Evolutionary conservation across 208 protist species (phyloP).

Genomic region (Balamuthia mandrillaris): DNA sequence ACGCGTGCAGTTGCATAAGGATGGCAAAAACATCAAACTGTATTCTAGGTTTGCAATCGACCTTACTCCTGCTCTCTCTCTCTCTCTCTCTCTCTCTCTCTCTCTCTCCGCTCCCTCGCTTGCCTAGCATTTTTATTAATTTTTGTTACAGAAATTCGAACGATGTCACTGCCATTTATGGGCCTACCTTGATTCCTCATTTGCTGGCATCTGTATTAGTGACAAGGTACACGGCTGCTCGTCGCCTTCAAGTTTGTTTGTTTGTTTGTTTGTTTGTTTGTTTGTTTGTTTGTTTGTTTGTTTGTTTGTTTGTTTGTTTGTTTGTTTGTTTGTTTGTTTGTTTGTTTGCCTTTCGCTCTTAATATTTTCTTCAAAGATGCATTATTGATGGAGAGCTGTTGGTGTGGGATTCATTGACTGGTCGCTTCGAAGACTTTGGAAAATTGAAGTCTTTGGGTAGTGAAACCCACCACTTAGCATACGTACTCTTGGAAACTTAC

Average conservation of each 20-base stretch:
- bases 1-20: slow-evolving; percentile 59
- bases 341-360: not conserved
- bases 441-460: slow-evolving; percentile 58
- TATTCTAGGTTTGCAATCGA: slow-evolving; percentile 38
- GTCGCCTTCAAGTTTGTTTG: not conserved
- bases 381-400: slow-evolving; percentile 68
- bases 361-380: not conserved
- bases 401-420: slow-evolving; percentile 57
- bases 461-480: not conserved
- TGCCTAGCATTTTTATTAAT: not conserved
- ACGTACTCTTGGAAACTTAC: not conserved
- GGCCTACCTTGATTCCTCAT: slow-evolving; percentile 36
- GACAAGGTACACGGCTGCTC: not conserved
- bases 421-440: slow-evolving; percentile 64
- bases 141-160: slow-evolving; percentile 49
- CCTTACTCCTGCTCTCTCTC: not conserved
- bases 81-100: not conserved
- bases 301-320: not conserved
- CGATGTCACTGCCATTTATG: slow-evolving; percentile 53
- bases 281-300: not conserved
- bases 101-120: not conserved
- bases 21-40: slow-evolving; percentile 42
- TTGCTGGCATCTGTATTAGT: slow-evolving; percentile 28
- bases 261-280: not conserved
- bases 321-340: not conserved